Conservation (phyloP, 192 early-diverging fungal species). For the Chytriomyces sp. region DNA sequence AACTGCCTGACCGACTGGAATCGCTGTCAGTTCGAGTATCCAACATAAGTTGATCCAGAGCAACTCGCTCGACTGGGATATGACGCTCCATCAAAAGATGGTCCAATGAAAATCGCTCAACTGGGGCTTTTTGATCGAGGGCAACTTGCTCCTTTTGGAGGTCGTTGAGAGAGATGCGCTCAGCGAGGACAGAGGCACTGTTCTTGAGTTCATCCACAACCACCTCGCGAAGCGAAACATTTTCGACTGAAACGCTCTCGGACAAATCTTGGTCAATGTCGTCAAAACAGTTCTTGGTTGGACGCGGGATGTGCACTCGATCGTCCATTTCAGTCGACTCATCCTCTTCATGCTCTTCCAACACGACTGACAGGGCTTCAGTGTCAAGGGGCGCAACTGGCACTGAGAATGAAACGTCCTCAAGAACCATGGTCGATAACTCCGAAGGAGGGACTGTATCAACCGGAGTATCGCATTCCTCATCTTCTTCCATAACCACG, state of each 20-base stretch:
- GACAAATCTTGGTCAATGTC: not conserved
- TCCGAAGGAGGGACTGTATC: not conserved
- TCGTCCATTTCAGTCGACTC: constrained; percentile 1
- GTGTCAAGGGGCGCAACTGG: not conserved
- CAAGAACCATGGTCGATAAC: not conserved
- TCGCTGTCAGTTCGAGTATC: not conserved
- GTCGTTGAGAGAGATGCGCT: not conserved
- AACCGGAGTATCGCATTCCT: not conserved
- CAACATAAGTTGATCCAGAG: constrained; percentile 5
- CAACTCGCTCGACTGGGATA: constrained; percentile 28
- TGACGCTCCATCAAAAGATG: constrained; percentile 1
- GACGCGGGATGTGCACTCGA: not conserved
- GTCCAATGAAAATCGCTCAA: not conserved
- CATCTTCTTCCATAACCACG: constrained; percentile 16
- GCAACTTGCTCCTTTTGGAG: not conserved
- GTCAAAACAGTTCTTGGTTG: not conserved
- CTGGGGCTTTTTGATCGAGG: not conserved
- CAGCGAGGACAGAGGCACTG: not conserved
- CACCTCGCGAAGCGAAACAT: constrained; percentile 10
- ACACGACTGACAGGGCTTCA: not conserved
- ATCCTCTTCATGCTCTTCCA: constrained; percentile 28
- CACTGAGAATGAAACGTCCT: too few relatives aligned
- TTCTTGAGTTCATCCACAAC: not conserved
- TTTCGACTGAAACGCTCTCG: constrained; percentile 3
- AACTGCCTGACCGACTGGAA: not conserved